Evolutionary conservation across 2,329 filamentous ascomycete species (phyloP).

Genomic region (Aspergillus eucalypticola): DNA sequence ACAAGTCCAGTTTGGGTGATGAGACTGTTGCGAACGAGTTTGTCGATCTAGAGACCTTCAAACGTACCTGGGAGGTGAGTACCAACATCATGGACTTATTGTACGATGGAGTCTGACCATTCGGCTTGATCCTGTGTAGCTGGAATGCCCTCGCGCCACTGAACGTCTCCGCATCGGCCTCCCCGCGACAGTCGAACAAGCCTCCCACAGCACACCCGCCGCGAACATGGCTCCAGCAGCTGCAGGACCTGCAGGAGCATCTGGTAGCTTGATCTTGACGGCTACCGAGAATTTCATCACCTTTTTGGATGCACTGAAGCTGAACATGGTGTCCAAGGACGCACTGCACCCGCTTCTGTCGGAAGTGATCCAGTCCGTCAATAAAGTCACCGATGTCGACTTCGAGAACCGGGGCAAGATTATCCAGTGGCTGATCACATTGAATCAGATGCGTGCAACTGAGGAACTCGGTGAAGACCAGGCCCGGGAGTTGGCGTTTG

Average conservation of each 20-base stretch:
- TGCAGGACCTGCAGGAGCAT: conserved; percentile 41
- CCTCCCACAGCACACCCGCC: conserved; percentile 52
- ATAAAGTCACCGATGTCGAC: conserved; percentile 92
- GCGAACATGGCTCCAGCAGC: conserved; percentile 37
- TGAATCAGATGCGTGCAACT: conserved; percentile 97
- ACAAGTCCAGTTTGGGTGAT: conserved; percentile 89
- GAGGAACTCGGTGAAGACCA: conserved; percentile 87
- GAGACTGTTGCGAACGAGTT: conserved; percentile 89
- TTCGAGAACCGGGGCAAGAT: conserved; percentile 97
- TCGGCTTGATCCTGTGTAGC: conserved; percentile 51
- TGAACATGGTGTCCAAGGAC: conserved; percentile 91
- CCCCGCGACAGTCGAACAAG: conserved; percentile 74
- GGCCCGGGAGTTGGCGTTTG: conserved; percentile 82
- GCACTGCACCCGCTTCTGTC: conserved; percentile 92
- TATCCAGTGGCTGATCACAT: conserved; percentile 93
- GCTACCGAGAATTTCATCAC: conserved; percentile 99
- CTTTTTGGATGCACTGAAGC: conserved; percentile 88
- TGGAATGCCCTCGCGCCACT: conserved; percentile 91
- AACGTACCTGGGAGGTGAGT: conserved; percentile 84
- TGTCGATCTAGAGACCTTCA: conserved; percentile 85
- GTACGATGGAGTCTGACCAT: conserved; percentile 4
- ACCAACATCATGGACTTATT: background rate
- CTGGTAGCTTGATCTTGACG: conserved; percentile 73
- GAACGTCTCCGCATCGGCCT: conserved; percentile 90
- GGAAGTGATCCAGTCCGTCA: conserved; percentile 95